phyloP scores from a whole-genome alignment of 441 rosid species.

The Syzygium syzygioides region DNA sequence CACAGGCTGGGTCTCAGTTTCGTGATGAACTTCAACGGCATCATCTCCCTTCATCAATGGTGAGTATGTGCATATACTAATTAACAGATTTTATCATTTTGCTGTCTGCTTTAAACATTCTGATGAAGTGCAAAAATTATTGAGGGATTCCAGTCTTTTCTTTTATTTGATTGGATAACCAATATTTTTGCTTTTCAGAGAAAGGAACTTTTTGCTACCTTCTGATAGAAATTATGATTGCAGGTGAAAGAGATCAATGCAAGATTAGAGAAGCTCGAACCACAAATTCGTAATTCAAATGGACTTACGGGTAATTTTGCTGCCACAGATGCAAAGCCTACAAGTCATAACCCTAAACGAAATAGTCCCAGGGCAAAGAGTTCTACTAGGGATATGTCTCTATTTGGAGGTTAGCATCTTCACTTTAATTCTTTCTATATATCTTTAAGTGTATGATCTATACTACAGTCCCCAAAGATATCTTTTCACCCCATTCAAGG shows the following conservation, averaged over 20 bases:
- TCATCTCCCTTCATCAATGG: slow-evolving; percentile 83
- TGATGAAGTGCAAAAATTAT: not conserved
- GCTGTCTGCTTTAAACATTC: not conserved
- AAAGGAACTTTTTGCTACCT: slow-evolving; percentile 3
- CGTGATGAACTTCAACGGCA: slow-evolving; percentile 97
- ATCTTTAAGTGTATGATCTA: not conserved
- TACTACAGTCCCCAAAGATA: not conserved
- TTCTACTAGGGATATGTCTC: slow-evolving; percentile 69
- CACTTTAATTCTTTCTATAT: slow-evolving; percentile 5
- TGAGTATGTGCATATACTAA: slow-evolving; percentile 14
- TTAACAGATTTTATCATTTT: not conserved
- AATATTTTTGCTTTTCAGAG: not conserved
- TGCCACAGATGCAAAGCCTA: slow-evolving; percentile 54
- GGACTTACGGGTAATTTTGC: slow-evolving; percentile 41
- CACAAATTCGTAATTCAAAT: slow-evolving; percentile 59
- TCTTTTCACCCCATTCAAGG: not conserved
- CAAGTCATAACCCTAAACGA: slow-evolving; percentile 50
- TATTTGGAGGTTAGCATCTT: slow-evolving; percentile 65
- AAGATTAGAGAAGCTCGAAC: slow-evolving; percentile 88
- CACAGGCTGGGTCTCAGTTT: slow-evolving; percentile 81
- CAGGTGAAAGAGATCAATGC: slow-evolving; percentile 98
- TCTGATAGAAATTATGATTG: slow-evolving; percentile 9
- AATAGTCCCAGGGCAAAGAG: slow-evolving; percentile 88
- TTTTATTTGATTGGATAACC: not conserved
- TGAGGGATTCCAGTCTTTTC: not conserved